Evolutionary conservation across 192 early-diverging fungal genomes (phyloP).

Genomic region (Podila minutissima): DNA sequence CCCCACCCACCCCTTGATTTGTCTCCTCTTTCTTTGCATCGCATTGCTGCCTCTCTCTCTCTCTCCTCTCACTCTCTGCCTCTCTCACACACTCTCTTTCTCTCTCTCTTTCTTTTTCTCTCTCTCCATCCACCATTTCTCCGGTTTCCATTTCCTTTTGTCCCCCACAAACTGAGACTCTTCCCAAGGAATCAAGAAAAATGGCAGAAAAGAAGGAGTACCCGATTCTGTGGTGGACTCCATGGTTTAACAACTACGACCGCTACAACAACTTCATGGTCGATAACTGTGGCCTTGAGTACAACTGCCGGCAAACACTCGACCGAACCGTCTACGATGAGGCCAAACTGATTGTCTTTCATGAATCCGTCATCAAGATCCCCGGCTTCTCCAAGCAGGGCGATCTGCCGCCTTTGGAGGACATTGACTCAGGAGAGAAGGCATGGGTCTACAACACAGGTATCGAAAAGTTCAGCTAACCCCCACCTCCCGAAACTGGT

Average conservation of each 20-base stretch:
- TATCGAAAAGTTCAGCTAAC: not conserved
- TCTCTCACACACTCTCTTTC: no score
- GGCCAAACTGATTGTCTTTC: slow-evolving; percentile 17
- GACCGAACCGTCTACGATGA: slow-evolving; percentile 11
- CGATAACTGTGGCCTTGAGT: slow-evolving; percentile 22
- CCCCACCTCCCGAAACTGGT: not conserved
- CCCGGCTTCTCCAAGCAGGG: not conserved
- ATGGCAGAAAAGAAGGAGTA: slow-evolving; percentile 12
- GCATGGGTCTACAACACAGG: slow-evolving; percentile 13
- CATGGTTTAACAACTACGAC: slow-evolving; percentile 5
- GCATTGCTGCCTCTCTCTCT: no score
- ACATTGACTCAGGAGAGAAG: slow-evolving; percentile 12
- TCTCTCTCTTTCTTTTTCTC: no score
- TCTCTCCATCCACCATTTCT: no score
- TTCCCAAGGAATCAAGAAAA: not conserved
- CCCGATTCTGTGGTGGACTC: slow-evolving; percentile 17
- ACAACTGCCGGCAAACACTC: slow-evolving; percentile 18
- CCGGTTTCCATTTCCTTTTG: no score
- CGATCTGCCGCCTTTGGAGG: slow-evolving; percentile 13
- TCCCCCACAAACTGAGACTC: not conserved
- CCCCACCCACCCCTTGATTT: no score
- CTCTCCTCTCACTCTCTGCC: no score
- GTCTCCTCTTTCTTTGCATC: no score
- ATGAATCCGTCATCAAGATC: slow-evolving; percentile 12
- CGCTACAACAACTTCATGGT: not conserved